Evolutionary conservation across 2,329 filamentous ascomycete species (phyloP).

Genomic region (Aureobasidium uvarum): DNA sequence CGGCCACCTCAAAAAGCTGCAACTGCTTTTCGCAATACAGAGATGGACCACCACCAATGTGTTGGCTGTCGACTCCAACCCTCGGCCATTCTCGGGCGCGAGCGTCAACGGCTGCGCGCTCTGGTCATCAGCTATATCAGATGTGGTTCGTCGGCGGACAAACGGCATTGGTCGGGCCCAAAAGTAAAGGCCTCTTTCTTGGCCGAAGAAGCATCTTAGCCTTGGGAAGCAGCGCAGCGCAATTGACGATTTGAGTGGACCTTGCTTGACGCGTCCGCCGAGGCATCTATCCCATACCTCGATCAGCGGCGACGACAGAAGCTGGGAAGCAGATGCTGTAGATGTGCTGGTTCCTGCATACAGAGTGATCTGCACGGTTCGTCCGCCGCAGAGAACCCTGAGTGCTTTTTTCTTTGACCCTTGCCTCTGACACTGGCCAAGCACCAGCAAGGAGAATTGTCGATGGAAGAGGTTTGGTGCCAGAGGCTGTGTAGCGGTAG

Average conservation of each 20-base stretch:
- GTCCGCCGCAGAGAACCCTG: slow-evolving; percentile 24
- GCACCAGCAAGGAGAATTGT: slow-evolving; percentile 25
- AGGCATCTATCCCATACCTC: not conserved
- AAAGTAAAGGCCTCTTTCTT: slow-evolving; percentile 15
- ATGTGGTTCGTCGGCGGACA: slow-evolving; percentile 20
- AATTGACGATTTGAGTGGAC: slow-evolving; percentile 18
- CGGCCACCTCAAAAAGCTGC: slow-evolving; percentile 9
- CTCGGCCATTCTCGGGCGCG: slow-evolving; percentile 26
- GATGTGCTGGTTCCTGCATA: slow-evolving; percentile 21
- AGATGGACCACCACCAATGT: not conserved
- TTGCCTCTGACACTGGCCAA: slow-evolving; percentile 26
- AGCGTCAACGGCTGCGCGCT: slow-evolving; percentile 23
- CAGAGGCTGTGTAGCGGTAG: slow-evolving; percentile 21
- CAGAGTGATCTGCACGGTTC: slow-evolving; percentile 19
- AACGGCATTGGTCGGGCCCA: slow-evolving; percentile 18
- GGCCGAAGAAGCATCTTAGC: slow-evolving; percentile 17
- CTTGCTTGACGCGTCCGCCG: slow-evolving; percentile 13
- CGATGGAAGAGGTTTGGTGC: slow-evolving; percentile 23
- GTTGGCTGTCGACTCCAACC: slow-evolving; percentile 7
- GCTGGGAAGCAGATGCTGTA: slow-evolving; percentile 15
- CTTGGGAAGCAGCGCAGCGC: not conserved
- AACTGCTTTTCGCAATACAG: slow-evolving; percentile 16
- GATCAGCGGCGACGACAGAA: slow-evolving; percentile 15
- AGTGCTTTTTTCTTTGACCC: slow-evolving; percentile 24
- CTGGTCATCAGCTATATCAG: slow-evolving; percentile 24